Base-by-base conservation (phyloP, 805 yeast genomes). In the Kuraishia hungarica region DNA sequence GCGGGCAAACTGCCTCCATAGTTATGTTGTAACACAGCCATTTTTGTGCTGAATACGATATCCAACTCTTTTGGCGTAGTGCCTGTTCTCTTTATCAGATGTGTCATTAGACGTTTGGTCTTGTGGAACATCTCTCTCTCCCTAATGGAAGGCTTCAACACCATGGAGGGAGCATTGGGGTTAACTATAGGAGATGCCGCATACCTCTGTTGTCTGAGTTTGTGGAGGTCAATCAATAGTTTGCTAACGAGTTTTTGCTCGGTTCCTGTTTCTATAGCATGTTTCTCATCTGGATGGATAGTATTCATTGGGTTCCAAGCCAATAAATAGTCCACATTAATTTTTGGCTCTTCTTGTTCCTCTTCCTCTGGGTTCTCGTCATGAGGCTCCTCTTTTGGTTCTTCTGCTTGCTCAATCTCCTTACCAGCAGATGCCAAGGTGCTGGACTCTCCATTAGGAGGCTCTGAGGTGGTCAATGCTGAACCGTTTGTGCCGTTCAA, bases 1-100 rank as follows among this genome's bases (percentile, higher is more conserved):
- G 88, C 87, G 1, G 97, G 97, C 63, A 92, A 75, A 1, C 86
- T 78, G 51, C 97, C 97, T 43, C 80, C 72, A 64, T 89, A 91
- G 60, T 85, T 89, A 23, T 84, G 80, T 64, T 83, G 83, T 55
- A 87, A 75, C 0, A 87, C 84, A 0, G 97, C 96, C 51, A 92
- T 24, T 61, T 70, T 58, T 62, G 67, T 5, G 65, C 67, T 60
- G 55, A 77, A 59, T 57, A 77, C 59, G 52, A 75, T 48, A 54
- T 64, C 72, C 73, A 73, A 52, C 26, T 66, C 67, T 7, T 28
- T 43, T 11, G 76, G 75, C 8, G 64, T 62, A 11, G 71, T 46
- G 48, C 65, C 57, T 35, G 65, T 66, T 22, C 60, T 54, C 23
- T 60, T 60, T 20, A 67, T 62, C 58, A 61, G 76, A 56, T 54